These are phyloP conservation scores for Leishmania gerbilli DNA, from an alignment of 208 protist genomes.

Conservation along the genomic window DNA sequence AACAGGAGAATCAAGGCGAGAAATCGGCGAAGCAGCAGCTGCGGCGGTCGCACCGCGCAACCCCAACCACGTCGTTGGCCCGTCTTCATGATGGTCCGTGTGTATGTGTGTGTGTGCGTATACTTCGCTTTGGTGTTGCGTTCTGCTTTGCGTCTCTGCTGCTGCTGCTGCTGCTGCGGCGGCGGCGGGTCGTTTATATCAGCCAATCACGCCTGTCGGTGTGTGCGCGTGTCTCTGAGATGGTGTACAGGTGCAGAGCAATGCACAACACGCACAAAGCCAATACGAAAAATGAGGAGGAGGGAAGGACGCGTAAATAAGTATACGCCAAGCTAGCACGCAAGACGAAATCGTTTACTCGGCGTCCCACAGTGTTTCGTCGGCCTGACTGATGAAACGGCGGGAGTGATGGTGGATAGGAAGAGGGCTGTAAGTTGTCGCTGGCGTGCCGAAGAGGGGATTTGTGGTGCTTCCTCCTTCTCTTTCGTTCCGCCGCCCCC, in stretches of 20 bases:
- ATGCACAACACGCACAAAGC: not conserved
- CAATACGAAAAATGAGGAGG: constrained; percentile 2
- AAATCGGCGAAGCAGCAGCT: not conserved
- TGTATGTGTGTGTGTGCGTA: not conserved
- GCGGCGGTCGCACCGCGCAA: not conserved
- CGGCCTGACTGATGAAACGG: not conserved
- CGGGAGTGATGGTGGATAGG: not conserved
- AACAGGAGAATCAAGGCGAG: not conserved
- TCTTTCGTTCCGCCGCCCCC: too few relatives aligned
- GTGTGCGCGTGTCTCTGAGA: not conserved
- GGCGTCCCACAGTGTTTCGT: not conserved
- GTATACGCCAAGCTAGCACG: not conserved
- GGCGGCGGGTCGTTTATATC: not conserved
- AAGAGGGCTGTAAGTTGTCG: not conserved
- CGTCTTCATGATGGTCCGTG: not conserved
- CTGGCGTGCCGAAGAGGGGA: not conserved
- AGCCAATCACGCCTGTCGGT: not conserved
- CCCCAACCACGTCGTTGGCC: not conserved
- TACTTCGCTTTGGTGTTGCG: not conserved
- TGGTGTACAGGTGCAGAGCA: constrained; percentile 1
- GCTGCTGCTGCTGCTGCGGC: not conserved
- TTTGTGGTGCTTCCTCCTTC: not conserved
- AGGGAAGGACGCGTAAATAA: constrained; percentile 2
- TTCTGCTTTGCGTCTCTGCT: not conserved
- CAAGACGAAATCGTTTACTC: not conserved